phyloP scores from a whole-genome alignment of 495 filamentous ascomycete species.

The Aspergillus affinis region DNA sequence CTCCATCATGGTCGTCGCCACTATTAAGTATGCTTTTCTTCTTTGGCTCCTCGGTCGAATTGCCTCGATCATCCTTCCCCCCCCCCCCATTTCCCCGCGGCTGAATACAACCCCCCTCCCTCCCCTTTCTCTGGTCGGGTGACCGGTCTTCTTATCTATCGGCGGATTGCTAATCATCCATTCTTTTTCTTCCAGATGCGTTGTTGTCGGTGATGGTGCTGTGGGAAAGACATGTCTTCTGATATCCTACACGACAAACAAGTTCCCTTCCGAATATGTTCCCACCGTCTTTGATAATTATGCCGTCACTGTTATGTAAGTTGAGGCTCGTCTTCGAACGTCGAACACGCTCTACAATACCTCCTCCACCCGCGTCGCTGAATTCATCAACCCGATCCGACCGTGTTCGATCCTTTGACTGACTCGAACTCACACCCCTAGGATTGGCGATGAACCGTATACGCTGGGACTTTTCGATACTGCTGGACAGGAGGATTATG shows the following conservation, averaged over 20 bases:
- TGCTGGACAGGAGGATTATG: slow-evolving; percentile 98
- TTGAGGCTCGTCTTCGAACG: slow-evolving; percentile 21
- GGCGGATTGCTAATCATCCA: slow-evolving; percentile 27
- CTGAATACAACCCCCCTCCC: too few relatives aligned
- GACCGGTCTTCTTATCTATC: slow-evolving; percentile 9
- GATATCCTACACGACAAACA: slow-evolving; percentile 99
- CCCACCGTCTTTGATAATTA: slow-evolving; percentile 99
- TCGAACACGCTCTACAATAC: not conserved
- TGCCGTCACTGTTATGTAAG: slow-evolving; percentile 98
- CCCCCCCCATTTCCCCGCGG: slow-evolving; percentile 15
- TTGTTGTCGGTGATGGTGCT: slow-evolving; percentile 98
- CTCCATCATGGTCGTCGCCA: slow-evolving; percentile 73
- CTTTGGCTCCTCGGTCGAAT: slow-evolving; percentile 2
- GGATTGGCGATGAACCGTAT: slow-evolving; percentile 99
- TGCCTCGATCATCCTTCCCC: not conserved
- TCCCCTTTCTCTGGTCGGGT: not conserved
- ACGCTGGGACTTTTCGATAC: slow-evolving; percentile 98
- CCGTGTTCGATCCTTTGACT: slow-evolving; percentile 7
- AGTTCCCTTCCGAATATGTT: slow-evolving; percentile 99
- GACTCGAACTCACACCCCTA: slow-evolving; percentile 31
- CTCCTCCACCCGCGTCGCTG: slow-evolving; percentile 3
- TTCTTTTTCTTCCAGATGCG: slow-evolving; percentile 63
- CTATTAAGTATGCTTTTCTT: slow-evolving; percentile 67
- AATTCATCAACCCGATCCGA: not conserved
- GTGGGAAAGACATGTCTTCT: slow-evolving; percentile 98